Percentiles rank a stretch among this genome's conserved stretches.
These are phyloP conservation scores for Cairneyella variabilis DNA, from an alignment of 495 filamentous ascomycete species.

Conservation along the genomic window DNA sequence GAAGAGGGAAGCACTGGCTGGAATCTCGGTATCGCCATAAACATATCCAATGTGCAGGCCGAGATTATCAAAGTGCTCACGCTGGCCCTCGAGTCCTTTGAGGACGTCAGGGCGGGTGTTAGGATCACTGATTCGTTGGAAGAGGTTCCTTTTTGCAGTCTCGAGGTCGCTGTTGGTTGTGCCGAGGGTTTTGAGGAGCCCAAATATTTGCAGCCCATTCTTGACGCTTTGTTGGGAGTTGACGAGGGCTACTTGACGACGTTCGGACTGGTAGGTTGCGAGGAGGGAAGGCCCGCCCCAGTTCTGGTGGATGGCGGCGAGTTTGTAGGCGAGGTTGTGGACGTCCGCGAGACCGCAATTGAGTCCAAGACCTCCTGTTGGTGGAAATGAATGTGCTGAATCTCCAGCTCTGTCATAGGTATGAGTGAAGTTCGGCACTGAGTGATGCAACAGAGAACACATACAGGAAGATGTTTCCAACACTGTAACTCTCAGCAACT, in stretches of 20 bases:
- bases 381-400: conserved; percentile 32
- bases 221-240: conserved; percentile 36
- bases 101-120: conserved; percentile 21
- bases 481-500: conserved; percentile 32
- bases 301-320: conserved; percentile 25
- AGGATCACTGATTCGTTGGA: conserved; percentile 28
- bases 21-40: conserved; percentile 28
- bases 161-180: conserved; percentile 26
- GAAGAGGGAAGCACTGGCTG: conserved; percentile 27
- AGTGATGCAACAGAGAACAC: conserved; percentile 4
- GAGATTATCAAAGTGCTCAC: conserved; percentile 37
- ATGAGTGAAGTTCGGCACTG: neutral
- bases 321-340: conserved; percentile 30
- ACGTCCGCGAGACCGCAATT: conserved; percentile 33
- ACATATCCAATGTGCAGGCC: conserved; percentile 35
- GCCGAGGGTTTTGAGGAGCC: conserved; percentile 31
- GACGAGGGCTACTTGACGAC: conserved; percentile 32
- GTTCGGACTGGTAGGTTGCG: conserved; percentile 31
- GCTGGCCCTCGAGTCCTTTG: conserved; percentile 31
- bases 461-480: conserved; percentile 35
- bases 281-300: conserved; percentile 24
- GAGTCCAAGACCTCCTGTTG: conserved; percentile 32
- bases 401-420: conserved; percentile 23
- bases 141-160: conserved; percentile 28
- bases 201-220: conserved; percentile 34